Evolutionary conservation across 2,329 filamentous ascomycete genomes (phyloP), one percentile per base, ranked within the genome.

Genomic region (Dryadomyces sulphureus): DNA sequence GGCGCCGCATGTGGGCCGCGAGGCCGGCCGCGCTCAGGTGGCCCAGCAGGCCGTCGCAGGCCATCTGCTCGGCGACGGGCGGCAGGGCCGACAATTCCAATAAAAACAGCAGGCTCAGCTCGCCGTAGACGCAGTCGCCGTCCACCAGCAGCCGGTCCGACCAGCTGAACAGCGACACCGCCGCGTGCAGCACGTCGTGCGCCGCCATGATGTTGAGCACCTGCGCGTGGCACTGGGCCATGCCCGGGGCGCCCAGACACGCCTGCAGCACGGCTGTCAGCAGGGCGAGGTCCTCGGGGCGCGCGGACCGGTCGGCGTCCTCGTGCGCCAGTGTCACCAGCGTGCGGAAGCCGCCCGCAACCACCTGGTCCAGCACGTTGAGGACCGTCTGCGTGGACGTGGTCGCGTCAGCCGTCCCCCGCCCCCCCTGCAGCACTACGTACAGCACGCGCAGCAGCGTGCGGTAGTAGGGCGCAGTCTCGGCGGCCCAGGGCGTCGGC

Each of bases 101-200:
- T 14, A 98, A 72, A 62, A 96, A 93, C 22, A 89, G 72, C 36
- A 94, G 73, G 55, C 84, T 85, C n/a, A 95, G 75, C 59, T 95
- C 89, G 52, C 89, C 92, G 60, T 95, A 96, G 25, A 96, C 70
- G 0, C 92, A 90, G 58, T 96, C 90, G 19, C 44, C 78, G 47
- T 82, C 75, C 32, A 82, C 73, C 0, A 82, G 75, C 21, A 96
- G 72, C 53, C 81, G 79, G 60, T 96, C 88, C 4, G 90, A 78
- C 92, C 92, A 98, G 0, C 88, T 94, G 63, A 90, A 96, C 5
- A 98, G 72, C 30, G 84, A 87, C 6, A 82, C 80, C 1, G 88
- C 89, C 50, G 88, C 84, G 55, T 90, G 84, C 40, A 86, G 73
- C 1, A 81, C 81, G 52, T 84, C 79, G 58, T 88, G 79, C 41